Evolutionary conservation across 495 filamentous ascomycete genomes (phyloP), one percentile per base, ranked within the genome.

Genomic region (Daldinia bambusicola): DNA sequence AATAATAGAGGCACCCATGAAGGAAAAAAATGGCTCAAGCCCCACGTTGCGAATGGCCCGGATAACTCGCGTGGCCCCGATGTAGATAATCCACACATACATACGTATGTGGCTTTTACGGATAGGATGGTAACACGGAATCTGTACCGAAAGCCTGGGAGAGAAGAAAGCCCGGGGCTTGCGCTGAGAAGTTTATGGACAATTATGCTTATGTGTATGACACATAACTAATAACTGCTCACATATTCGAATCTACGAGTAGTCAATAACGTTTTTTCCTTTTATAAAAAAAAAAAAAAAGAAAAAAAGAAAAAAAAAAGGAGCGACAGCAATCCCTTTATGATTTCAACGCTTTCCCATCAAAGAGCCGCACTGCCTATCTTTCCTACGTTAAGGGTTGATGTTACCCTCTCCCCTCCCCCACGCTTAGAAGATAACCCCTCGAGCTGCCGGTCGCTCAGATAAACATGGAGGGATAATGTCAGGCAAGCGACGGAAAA

Each of bases 321-420:
- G 26, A 26, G 26, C 26, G 26, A 50, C 37, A 64, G 43, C 0
- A 32, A 38, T 52, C 43, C 50, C 38, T 66, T 34, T 31, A n/a
- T 62, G n/a, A 2, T 55, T 45, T 45, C 37, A 16, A 50, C 13
- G 16, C 30, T 43, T 51, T 36, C 55, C 65, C 55, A 72, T 51
- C 34, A 50, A 68, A 72, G 65, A 72, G 70, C 70, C 70, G 55
- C 70, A 72, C 20, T 62, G 61, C 34, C 30, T 62, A 72, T 72
- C 65, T 61, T 72, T 72, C 60, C 50, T 62, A 41, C 40, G 50
- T 61, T 37, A 22, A 60, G 56, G 48, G 52, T 31, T 50, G 71
- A 66, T 67, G 63, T 67, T 38, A 74, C 67, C 67, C n/a, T n/a
- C n/a, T n/a, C n/a, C n/a, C n/a, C n/a, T n/a, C n/a, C 71, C 65